Percentiles rank a stretch among this genome's conserved stretches.
phyloP scores from a whole-genome alignment of 140 eudicot species.

The Erigeron philadelphicus region DNA sequence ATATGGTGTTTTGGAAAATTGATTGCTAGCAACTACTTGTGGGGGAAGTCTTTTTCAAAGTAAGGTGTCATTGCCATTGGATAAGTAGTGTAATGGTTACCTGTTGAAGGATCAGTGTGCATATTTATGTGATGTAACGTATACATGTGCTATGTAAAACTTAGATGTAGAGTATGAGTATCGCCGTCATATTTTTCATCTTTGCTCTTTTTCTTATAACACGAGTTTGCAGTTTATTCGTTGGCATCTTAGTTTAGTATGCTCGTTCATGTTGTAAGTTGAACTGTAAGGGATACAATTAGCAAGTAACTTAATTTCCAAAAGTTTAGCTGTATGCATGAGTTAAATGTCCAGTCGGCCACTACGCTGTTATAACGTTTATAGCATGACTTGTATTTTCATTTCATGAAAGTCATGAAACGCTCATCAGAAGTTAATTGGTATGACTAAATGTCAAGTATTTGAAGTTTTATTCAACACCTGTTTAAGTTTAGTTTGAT shows the following conservation, averaged over 20 bases:
- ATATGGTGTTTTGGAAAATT: conserved; percentile 11
- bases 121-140: conserved; percentile 25
- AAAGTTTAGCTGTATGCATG: neutral
- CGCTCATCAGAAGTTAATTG: neutral
- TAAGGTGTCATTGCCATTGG: conserved; percentile 10
- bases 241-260: neutral
- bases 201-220: neutral
- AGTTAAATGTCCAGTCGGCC: neutral
- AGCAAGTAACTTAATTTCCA: neutral
- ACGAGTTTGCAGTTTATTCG: too few relatives aligned
- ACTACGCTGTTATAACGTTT: neutral
- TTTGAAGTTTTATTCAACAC: neutral
- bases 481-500: too few relatives aligned
- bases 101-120: conserved; percentile 11
- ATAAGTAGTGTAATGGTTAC: conserved; percentile 15
- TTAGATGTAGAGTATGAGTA: conserved; percentile 11
- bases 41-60: conserved; percentile 21
- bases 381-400: neutral
- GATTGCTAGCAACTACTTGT: conserved; percentile 29
- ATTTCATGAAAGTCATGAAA: neutral
- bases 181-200: neutral
- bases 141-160: conserved; percentile 18
- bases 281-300: neutral
- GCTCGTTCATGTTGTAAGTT: conserved; percentile 13
- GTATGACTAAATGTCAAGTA: neutral